Evolutionary conservation across 2,329 filamentous ascomycete species (phyloP), one percentile per base, ranked within the genome.

Genomic region (Parastagonospora avenae): DNA sequence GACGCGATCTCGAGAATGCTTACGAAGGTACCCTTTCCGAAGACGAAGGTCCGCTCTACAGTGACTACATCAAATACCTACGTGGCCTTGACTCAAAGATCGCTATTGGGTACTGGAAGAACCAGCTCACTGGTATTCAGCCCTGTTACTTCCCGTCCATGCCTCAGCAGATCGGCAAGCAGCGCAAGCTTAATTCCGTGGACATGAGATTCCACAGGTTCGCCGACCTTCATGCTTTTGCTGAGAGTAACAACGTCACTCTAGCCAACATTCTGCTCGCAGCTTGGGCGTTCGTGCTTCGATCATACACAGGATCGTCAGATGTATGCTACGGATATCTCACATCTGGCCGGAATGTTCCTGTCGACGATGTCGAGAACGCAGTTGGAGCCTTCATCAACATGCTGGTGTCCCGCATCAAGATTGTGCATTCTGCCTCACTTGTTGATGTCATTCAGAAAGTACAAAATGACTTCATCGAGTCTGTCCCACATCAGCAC

Each of bases 381-480:
- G 76, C 76, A 15, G 75, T 81, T 37, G 80, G 80, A 1, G 68
- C 76, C 4, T 76, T 77, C 48, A 75, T 79, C 50, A 77, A 76
- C 49, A 78, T 77, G 68, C 48, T 70, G 29, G 67, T 70, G 11
- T 67, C 60, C 12, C 62, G 68, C 2, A 46, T 62, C 11, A 40
- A 54, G 2, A 30, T 72, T 7, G 48, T 55, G 11, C 46, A 47
- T 8, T 50, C 59, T 9, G 39, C 36, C 11, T 50, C 60, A 7
- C 50, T 72, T 8, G 39, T 63, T 2, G 54, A 62, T 4, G 44
- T 71, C 8, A 59, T 65, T 36, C 55, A 63, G 27, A 65, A 61
- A 28, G 65, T 71, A 2, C 67, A 71, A 42, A 58, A 52, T 12
- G 59, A 71, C 42, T 71, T 69, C 44, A 64, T 71, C 35, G 66